Evolutionary conservation across 2,329 filamentous ascomycete genomes (phyloP).

Genomic region (Xylaria sp.): DNA sequence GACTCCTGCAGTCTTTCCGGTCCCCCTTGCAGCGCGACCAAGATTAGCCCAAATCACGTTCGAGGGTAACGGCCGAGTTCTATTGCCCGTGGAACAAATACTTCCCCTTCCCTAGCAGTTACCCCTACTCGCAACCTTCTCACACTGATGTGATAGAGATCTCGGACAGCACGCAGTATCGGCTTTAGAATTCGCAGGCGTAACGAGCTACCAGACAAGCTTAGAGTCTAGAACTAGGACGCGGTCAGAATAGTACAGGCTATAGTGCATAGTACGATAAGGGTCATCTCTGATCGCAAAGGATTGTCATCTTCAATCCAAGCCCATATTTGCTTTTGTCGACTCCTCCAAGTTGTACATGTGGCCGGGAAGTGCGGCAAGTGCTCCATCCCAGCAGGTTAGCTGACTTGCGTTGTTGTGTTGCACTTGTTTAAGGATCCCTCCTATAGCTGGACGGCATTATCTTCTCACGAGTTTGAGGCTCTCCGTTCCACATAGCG

Average conservation of each 20-base stretch:
- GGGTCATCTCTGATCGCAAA: constrained; percentile 12
- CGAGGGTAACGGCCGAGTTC: not conserved
- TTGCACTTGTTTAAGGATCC: constrained; percentile 27
- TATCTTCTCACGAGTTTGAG: constrained; percentile 16
- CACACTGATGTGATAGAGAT: not conserved
- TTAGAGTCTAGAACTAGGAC: not conserved
- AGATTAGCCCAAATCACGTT: constrained; percentile 7
- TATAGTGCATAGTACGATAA: constrained; percentile 26
- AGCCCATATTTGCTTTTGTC: constrained; percentile 32
- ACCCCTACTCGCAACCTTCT: constrained; percentile 3
- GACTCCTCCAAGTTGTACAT: constrained; percentile 25
- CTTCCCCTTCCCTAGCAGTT: not conserved
- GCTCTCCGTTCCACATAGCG: constrained; percentile 19
- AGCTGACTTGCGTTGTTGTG: constrained; percentile 33
- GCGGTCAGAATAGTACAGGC: constrained; percentile 10
- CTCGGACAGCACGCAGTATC: constrained; percentile 2
- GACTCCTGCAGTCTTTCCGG: constrained; percentile 3
- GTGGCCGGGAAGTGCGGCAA: constrained; percentile 20
- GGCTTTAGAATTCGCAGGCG: not conserved
- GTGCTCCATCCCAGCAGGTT: constrained; percentile 25
- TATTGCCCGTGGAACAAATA: not conserved
- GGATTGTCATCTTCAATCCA: constrained; percentile 8
- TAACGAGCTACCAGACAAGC: not conserved
- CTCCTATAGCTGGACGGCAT: constrained; percentile 25
- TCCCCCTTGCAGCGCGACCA: not conserved